Evolutionary conservation across 1,284 basidiomycete genomes (phyloP), one percentile per base, ranked within the genome.

Genomic region (Cryptococcus maquisensis): DNA sequence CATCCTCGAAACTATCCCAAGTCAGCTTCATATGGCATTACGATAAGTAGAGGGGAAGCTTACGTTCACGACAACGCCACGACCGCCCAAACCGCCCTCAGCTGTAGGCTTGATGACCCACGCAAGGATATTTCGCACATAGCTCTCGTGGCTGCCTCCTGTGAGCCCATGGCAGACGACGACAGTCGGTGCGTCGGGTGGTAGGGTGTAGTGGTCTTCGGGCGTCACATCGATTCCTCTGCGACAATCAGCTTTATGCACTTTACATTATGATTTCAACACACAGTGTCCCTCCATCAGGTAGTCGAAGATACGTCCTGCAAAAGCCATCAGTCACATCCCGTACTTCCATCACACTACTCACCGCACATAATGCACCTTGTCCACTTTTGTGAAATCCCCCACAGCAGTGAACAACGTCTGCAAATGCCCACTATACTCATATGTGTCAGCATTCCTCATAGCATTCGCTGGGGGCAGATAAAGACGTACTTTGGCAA

Each of bases 131-230:
- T 88, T 85, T 57, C 90, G 80, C 41, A 96, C 88, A 68, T 95
- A 95, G 20, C 86, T 82, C 79, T 95, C 93, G 71, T 93, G 84
- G 13, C 88, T 90, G 24, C 90, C 91, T 69, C 92, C 92, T 7
- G 90, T 90, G 45, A 95, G 78, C 18, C 91, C 92, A 67, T 96
- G 93, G 35, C 67, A 72, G 59, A 86, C 79, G 10, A 92, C 86
- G 48, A 97, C 78, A 41, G 94, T 85, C 3, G 93, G 91, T 2
- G 86, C 82, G 56, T 86, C 82, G 21, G 83, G 79, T 26, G 78
- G 73, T 10, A 87, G 67, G 13, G 77, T 71, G 21, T 78, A 75
- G 54, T 82, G 79, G 60, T 83, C 50, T 15, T 65, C 61, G 2
- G 74, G 74, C 0, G 74, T 65, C 15, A 71, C 67, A 57, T 77